phyloP scores from a whole-genome alignment of 2,329 filamentous ascomycete species.

The Delphinella strobiligena region DNA sequence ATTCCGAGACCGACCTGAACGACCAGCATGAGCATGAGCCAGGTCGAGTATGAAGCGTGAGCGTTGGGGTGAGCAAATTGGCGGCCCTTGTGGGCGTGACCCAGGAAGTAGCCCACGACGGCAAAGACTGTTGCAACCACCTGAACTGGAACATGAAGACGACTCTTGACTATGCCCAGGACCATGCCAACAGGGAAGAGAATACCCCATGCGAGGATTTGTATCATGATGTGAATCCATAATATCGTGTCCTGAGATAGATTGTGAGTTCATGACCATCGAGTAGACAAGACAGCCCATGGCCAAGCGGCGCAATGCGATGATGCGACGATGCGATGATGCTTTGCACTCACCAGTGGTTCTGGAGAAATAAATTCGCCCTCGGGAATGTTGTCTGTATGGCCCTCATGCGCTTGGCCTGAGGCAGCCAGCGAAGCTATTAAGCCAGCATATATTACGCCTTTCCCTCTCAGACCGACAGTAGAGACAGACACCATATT shows the following conservation, averaged over 20 bases:
- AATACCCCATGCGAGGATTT: slow-evolving; percentile 78
- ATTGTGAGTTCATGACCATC: too few species aligned
- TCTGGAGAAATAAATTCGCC: slow-evolving; percentile 59
- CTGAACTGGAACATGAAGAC: slow-evolving; percentile 91
- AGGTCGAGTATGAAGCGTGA: slow-evolving; percentile 69
- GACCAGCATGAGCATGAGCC: slow-evolving; percentile 67
- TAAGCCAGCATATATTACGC: not conserved
- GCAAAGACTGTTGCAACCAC: slow-evolving; percentile 62
- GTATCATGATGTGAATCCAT: slow-evolving; percentile 89
- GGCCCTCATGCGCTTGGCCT: slow-evolving; percentile 38
- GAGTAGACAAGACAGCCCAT: too few species aligned
- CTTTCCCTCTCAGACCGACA: not conserved
- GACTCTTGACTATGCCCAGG: slow-evolving; percentile 74
- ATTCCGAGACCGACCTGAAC: slow-evolving; percentile 68
- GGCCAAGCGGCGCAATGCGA: too few species aligned
- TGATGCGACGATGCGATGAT: too few species aligned
- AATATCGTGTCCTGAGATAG: slow-evolving; percentile 61
- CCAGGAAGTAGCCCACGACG: slow-evolving; percentile 77
- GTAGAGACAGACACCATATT: not conserved
- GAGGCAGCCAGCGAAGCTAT: slow-evolving; percentile 9
- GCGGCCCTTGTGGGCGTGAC: slow-evolving; percentile 79
- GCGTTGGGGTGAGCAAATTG: slow-evolving; percentile 66
- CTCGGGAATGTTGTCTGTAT: slow-evolving; percentile 50
- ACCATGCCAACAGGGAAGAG: slow-evolving; percentile 95
- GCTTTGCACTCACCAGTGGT: too few species aligned